Evolutionary conservation across 306 rosid species (phyloP), one percentile per base, ranked within the genome.

Genomic region (Carpinus viminea): DNA sequence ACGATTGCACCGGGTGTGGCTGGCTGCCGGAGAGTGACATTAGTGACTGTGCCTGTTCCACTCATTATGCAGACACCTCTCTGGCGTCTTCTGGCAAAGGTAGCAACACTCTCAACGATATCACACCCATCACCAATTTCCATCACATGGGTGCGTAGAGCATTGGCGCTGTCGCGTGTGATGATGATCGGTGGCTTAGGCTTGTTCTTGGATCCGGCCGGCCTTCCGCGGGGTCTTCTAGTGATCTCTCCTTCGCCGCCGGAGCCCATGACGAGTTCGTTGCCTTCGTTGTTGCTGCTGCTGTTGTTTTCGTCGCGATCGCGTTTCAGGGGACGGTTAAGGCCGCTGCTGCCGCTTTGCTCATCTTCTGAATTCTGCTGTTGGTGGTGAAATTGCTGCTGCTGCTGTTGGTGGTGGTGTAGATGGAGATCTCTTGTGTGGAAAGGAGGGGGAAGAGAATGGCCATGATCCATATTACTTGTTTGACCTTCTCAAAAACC

Each of bases 181-280:
- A 96, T 96, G 83, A 96, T 96, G 77, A 96, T 96, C 0, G 99
- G 99, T 0, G 99, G 99, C 78, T 93, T 96, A 0, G 94, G 98
- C 68, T 93, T 96, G 93, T 96, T 96, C 81, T 96, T 96, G 78
- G 99, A 96, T 83, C 99, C 99, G 0, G 99, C 77, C 0, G 99
- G 99, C 36, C 99, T 82, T 18, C 99, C 99, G 8, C 99, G 70
- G 0, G 98, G 94, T 59, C 97, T 84, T 77, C 98, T 79, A 0
- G 90, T 54, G 48, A 87, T 93, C 38, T 88, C 97, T 4, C 83
- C 89, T 5, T 86, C 98, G 0, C 80, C 91, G 0, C 80, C 91
- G 0, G 85, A 28, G 7, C 77, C 83, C 13, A 70, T 77, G 41
- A 64, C 65, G 13, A 28, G 78, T 1, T 88, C 90, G 4, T 81